These are phyloP conservation scores for Xylariaceae sp. DNA, from an alignment of 2,329 filamentous ascomycete species.

Conservation along the genomic window DNA sequence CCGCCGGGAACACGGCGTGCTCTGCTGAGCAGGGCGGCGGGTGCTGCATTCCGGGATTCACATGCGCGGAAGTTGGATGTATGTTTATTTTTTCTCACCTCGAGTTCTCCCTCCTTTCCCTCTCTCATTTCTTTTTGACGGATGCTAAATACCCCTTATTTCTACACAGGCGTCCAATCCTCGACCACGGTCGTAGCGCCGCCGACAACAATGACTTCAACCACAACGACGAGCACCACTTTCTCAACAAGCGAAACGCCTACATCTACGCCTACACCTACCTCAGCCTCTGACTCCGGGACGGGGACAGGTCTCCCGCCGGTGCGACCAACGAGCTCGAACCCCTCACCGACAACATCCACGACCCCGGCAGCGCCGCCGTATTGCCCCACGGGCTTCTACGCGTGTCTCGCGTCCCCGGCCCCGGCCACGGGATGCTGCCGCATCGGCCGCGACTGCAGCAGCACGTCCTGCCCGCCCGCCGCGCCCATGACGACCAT, in stretches of 20 bases:
- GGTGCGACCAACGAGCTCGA: constrained; percentile 29
- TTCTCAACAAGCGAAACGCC: constrained; percentile 1
- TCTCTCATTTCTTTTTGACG: neutral
- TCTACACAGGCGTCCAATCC: constrained; percentile 33
- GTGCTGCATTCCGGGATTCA: constrained; percentile 68
- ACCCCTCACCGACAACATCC: constrained; percentile 27
- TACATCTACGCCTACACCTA: constrained; percentile 28
- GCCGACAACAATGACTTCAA: constrained; percentile 33
- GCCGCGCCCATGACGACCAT: constrained; percentile 55
- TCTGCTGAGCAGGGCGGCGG: constrained; percentile 62
- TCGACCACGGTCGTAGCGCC: constrained; percentile 32
- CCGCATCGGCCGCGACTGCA: constrained; percentile 78
- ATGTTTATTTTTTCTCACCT: constrained; percentile 26
- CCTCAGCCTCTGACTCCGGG: constrained; percentile 30
- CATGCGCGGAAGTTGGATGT: constrained; percentile 67
- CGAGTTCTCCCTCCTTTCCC: constrained; percentile 1
- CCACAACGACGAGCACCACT: constrained; percentile 20
- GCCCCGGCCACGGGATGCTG: constrained; percentile 84
- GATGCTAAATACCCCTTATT: neutral
- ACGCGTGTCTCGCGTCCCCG: constrained; percentile 79
- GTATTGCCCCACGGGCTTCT: constrained; percentile 83
- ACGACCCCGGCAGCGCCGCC: constrained; percentile 26
- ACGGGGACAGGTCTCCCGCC: constrained; percentile 36
- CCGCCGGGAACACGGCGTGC: constrained; percentile 58
- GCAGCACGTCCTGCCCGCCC: constrained; percentile 70